Percentiles rank a stretch among this genome's conserved stretches.
Evolutionary conservation across 2,329 filamentous ascomycete genomes (phyloP).

Genomic region (Exophiala calicioides): DNA sequence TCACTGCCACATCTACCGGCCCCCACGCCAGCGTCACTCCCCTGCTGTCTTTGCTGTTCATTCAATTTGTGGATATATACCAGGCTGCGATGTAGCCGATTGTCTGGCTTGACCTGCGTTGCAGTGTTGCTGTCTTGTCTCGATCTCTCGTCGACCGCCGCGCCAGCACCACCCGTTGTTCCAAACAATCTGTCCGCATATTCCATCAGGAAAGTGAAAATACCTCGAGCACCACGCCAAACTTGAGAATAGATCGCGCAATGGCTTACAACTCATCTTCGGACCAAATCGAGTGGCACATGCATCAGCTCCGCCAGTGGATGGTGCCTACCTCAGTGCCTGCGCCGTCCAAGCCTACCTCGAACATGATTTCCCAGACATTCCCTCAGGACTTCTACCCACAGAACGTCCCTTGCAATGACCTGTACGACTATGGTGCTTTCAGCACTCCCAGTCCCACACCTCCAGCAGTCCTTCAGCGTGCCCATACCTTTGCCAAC

Average conservation of each 20-base stretch:
- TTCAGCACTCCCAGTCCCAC: constrained; percentile 10
- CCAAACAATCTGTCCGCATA: background rate
- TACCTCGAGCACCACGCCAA: background rate
- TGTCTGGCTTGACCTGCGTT: constrained; percentile 3
- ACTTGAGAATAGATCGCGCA: constrained; percentile 4
- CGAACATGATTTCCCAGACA: constrained; percentile 3
- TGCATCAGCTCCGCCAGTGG: constrained; percentile 31
- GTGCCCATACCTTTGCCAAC: constrained; percentile 21
- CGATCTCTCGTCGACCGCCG: constrained; percentile 1
- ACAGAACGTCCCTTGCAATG: constrained; percentile 24
- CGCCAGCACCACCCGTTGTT: background rate
- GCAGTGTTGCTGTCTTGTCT: constrained; percentile 7
- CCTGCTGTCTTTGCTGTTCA: constrained; percentile 1
- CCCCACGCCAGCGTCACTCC: no score
- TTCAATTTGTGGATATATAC: constrained; percentile 1
- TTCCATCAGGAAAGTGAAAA: no score
- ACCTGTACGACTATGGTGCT: constrained; percentile 22
- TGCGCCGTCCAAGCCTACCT: constrained; percentile 14
- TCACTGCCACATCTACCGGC: constrained; percentile 1
- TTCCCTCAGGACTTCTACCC: constrained; percentile 27
- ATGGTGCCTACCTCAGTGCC: constrained; percentile 27
- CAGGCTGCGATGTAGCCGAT: constrained; percentile 14
- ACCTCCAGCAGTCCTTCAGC: constrained; percentile 14
- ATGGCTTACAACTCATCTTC: constrained; percentile 26
- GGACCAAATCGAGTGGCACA: constrained; percentile 29